These are phyloP conservation scores for Grosmannia penicillata DNA, from an alignment of 2,329 filamentous ascomycete species.

Conservation along the genomic window DNA sequence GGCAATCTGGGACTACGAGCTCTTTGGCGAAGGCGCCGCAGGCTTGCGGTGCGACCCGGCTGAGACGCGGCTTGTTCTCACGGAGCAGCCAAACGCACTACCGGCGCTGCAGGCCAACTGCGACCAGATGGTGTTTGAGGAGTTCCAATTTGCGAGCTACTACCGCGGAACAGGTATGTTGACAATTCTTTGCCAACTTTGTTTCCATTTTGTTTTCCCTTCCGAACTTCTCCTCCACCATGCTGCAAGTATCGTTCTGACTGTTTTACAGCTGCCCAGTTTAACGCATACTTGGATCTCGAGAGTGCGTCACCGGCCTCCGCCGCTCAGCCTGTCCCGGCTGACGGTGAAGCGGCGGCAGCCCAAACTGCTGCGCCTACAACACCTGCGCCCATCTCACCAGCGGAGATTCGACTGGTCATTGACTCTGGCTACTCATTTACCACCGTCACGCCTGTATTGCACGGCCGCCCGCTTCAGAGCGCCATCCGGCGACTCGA, in stretches of 20 bases:
- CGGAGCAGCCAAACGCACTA: slow-evolving; percentile 74
- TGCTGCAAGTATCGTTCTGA: no score
- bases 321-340: no score
- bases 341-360: not conserved
- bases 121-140: slow-evolving; percentile 95
- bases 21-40: slow-evolving; percentile 53
- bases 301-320: not conserved
- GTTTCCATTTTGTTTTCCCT: slow-evolving; percentile 5
- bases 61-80: slow-evolving; percentile 71
- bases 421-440: slow-evolving; percentile 89
- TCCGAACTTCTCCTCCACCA: not conserved
- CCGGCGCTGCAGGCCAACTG: slow-evolving; percentile 73
- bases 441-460: slow-evolving; percentile 76
- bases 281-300: slow-evolving; percentile 68
- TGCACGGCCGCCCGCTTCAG: slow-evolving; percentile 68
- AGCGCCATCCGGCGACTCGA: slow-evolving; percentile 72
- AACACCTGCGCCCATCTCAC: slow-evolving; percentile 22
- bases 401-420: slow-evolving; percentile 66
- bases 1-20: slow-evolving; percentile 86
- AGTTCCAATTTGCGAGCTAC: slow-evolving; percentile 85
- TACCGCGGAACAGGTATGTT: slow-evolving; percentile 56
- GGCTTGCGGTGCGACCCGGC: slow-evolving; percentile 52
- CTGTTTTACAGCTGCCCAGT: slow-evolving; percentile 47
- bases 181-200: no score
- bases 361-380: not conserved